phyloP scores from a whole-genome alignment of 106 monocot species.

The Phalaenopsis aphrodite region DNA sequence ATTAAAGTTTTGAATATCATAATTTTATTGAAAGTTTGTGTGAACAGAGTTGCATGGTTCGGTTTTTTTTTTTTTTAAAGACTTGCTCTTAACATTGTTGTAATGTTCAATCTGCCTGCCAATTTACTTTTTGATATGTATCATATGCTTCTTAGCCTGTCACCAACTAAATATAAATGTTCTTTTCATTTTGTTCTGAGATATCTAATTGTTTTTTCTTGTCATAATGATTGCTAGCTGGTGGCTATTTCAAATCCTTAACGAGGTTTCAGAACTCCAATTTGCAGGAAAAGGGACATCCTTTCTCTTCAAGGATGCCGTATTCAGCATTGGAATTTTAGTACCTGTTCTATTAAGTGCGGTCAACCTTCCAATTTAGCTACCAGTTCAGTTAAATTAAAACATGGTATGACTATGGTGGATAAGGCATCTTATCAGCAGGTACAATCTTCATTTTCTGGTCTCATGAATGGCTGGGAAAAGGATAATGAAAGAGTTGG shows the following conservation, averaged over 20 bases:
- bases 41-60: not conserved
- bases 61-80: not conserved
- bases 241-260: not conserved
- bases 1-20: too few relatives aligned
- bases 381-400: not conserved
- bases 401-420: not conserved
- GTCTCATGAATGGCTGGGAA: not conserved
- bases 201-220: not conserved
- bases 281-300: not conserved
- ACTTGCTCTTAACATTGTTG: not conserved
- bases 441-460: conserved; percentile 1
- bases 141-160: not conserved
- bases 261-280: not conserved
- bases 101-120: not conserved
- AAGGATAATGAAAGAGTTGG: not conserved
- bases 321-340: not conserved
- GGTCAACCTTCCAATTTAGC: not conserved
- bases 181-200: not conserved
- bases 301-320: not conserved
- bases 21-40: not conserved
- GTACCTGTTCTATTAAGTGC: not conserved
- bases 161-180: not conserved
- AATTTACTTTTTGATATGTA: not conserved
- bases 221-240: not conserved
- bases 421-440: not conserved